phyloP scores from a whole-genome alignment of 257 asterid species.

The Sherardia arvensis region DNA sequence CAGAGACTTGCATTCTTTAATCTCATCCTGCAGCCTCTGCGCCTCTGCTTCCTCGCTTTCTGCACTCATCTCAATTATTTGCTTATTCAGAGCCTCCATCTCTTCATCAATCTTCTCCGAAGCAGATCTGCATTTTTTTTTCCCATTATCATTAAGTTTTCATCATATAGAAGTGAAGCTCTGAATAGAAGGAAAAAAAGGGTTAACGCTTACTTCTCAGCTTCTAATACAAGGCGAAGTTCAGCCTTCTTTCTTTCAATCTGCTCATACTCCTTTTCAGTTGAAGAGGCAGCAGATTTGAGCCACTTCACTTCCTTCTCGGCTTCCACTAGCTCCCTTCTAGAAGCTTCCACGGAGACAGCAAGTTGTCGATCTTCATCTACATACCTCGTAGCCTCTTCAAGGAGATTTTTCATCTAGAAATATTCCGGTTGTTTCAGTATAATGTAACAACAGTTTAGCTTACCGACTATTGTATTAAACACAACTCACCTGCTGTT shows the following conservation, averaged over 20 bases:
- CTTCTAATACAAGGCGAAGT: conserved; percentile 49
- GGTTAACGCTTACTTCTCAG: conserved; percentile 51
- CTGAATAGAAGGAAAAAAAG: background rate
- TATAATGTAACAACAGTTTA: conserved; percentile 9
- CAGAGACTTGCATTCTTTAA: conserved; percentile 83
- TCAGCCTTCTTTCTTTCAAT: conserved; percentile 67
- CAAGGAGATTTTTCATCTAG: conserved; percentile 64
- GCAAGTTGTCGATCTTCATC: conserved; percentile 66
- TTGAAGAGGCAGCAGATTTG: conserved; percentile 52
- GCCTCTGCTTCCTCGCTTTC: conserved; percentile 80
- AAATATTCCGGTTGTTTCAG: conserved; percentile 15
- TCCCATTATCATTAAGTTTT: background rate
- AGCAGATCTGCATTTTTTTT: conserved; percentile 56
- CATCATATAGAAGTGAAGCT: background rate
- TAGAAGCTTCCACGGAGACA: conserved; percentile 51
- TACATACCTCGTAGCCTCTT: conserved; percentile 48
- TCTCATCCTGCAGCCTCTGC: conserved; percentile 81
- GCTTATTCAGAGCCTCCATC: conserved; percentile 45
- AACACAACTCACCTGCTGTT: conserved; percentile 57
- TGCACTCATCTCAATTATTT: conserved; percentile 50
- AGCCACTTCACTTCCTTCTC: conserved; percentile 91
- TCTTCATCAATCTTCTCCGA: conserved; percentile 82
- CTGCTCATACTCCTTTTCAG: conserved; percentile 91
- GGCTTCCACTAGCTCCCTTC: conserved; percentile 82
- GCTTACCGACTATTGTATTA: background rate